Conservation (phyloP, 768 basidiomycete genomes). For the Piloderma croceum region DNA sequence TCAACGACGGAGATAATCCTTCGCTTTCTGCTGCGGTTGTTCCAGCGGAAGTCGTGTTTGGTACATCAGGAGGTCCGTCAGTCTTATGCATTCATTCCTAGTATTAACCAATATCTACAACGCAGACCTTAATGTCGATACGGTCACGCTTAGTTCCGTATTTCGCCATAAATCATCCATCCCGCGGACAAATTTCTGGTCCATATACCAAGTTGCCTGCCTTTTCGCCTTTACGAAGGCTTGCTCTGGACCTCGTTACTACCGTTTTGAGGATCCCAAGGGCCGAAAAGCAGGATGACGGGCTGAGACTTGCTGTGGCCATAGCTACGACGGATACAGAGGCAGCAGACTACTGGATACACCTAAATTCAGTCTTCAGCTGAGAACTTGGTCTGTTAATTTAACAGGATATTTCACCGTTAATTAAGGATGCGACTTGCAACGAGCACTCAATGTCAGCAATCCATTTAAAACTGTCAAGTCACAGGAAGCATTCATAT, state of each 20-base stretch:
- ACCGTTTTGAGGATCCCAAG: constrained; percentile 17
- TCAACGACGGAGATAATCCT: constrained; percentile 65
- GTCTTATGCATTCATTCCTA: neutral
- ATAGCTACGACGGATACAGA: constrained; percentile 23
- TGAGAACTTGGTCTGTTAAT: too few species aligned
- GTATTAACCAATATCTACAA: neutral
- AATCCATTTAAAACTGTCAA: too few species aligned
- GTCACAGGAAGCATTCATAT: too few species aligned
- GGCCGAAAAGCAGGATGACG: constrained; percentile 14
- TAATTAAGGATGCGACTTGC: too few species aligned
- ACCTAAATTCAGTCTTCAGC: too few species aligned
- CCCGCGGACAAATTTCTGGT: constrained; percentile 65
- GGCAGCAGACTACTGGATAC: too few species aligned
- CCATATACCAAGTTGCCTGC: constrained; percentile 69
- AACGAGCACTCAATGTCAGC: too few species aligned
- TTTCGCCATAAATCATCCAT: constrained; percentile 73
- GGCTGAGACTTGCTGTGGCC: constrained; percentile 23
- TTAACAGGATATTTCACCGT: too few species aligned
- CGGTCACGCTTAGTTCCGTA: constrained; percentile 67
- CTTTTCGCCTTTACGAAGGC: constrained; percentile 38
- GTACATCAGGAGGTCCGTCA: constrained; percentile 39
- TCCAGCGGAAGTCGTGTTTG: constrained; percentile 50
- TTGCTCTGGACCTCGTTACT: constrained; percentile 61
- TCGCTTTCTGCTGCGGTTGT: constrained; percentile 54
- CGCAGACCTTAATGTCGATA: constrained; percentile 45